Base-by-base conservation (phyloP, 768 basidiomycete species). In the Mrakia hoshinonis region DNA sequence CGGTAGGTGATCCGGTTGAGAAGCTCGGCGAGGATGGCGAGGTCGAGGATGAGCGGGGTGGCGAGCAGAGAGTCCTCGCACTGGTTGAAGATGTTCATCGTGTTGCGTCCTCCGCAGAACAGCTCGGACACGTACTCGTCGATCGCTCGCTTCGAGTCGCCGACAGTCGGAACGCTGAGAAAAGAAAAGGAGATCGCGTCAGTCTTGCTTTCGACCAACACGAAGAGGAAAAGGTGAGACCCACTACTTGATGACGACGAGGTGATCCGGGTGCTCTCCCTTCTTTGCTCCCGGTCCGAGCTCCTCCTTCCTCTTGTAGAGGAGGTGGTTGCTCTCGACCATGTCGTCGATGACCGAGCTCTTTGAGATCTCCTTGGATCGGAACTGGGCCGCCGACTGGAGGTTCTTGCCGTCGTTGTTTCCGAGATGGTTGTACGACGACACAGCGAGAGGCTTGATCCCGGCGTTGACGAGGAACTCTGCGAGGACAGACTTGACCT, bases 81-180 rank as follows among this genome's bases (percentile, higher is more conserved):
- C 36, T 67, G 52, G 58, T 73, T 73, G 55, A 67, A 67, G 48
- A 72, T 55, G 66, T 66, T 67, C 66, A 68, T 62, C 38, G 72
- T 73, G 72, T 73, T 73, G 13, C 46, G 34, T 58, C 72, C 72
- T 36, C 72, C 72, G 47, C 65, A 67, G 67, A 94, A 88, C 77
- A 98, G 93, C 84, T 98, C 94, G 13, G 91, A 94, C 81, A 93
- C 92, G 82, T 97, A 98, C 83, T 97, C 94, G 81, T 98, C 96
- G 83, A 98, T 92, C n/a, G 94, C 96, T 69, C 92, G 85, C 86
- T 97, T 98, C 70, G 90, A 91, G 82, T 98, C 96, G 48, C 95
- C 94, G 38, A 95, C 93, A 31, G 93, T 91, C 26, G 92, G 92
- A 2, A 97, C 89, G 75, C 85, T 95, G 95, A 69, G 92, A 39